A percentile compares a stretch with the other conserved stretches of the same genome.
These are phyloP conservation scores for Mucor indicus DNA, from an alignment of 371 early-diverging fungal species.

Conservation along the genomic window DNA sequence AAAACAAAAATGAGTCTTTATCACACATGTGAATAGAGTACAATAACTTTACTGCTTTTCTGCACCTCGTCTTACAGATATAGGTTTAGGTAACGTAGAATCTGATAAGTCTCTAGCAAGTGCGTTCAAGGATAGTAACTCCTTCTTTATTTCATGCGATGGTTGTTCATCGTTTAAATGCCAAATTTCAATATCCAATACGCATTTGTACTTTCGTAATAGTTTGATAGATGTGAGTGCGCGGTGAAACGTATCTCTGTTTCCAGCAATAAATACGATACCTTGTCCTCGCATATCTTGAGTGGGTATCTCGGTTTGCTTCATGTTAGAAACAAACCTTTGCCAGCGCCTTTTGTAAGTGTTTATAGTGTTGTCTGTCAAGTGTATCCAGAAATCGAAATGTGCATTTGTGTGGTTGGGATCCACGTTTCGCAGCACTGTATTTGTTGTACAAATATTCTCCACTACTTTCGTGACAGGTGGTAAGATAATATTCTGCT, in stretches of 20 bases:
- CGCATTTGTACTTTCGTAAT: constrained; percentile 24
- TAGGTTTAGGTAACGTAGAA: constrained; percentile 24
- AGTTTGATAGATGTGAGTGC: constrained; percentile 28
- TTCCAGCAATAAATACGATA: constrained; percentile 42
- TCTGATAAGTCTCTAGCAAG: constrained; percentile 27
- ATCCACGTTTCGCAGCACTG: constrained; percentile 30
- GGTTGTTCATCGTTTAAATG: constrained; percentile 40
- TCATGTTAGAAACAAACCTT: constrained; percentile 19
- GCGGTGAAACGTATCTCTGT: constrained; percentile 38
- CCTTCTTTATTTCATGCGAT: not conserved
- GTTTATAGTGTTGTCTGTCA: constrained; percentile 9
- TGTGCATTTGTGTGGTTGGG: constrained; percentile 41
- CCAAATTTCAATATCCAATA: constrained; percentile 39
- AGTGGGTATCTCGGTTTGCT: not conserved
- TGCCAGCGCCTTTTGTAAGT: constrained; percentile 31
- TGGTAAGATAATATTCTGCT: too few species aligned
- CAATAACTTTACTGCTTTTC: constrained; percentile 34
- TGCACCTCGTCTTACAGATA: constrained; percentile 22
- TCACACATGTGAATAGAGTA: too few species aligned
- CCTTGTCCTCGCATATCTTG: constrained; percentile 19
- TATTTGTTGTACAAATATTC: constrained; percentile 14
- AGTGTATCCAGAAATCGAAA: constrained; percentile 25
- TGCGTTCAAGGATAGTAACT: constrained; percentile 19
- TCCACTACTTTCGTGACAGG: not conserved
- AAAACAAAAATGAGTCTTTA: not conserved